Base-by-base conservation (phyloP, 768 basidiomycete genomes). In the Hemileccinum impolitum region DNA sequence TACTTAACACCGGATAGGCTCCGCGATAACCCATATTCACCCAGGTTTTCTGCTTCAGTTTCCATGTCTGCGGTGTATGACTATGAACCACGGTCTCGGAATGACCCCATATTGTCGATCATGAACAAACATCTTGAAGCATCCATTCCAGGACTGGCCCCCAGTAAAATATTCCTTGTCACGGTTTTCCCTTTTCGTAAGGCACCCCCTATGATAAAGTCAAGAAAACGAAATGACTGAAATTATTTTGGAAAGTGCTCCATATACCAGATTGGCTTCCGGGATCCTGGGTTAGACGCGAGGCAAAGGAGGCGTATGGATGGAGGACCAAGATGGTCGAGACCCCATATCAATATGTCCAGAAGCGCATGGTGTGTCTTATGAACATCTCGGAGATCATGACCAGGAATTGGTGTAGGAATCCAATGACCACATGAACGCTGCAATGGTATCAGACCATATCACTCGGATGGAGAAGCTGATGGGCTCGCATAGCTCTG, bases 251-350 rank as follows among this genome's bases (percentile, higher is more conserved):
- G 5, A 38, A 36, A 55, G 58, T 59, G 14, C 38, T 34, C 15
- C n/a, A 35, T 40, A 10, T 52, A 13, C 52, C 53, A 57, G 65
- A 57, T 15, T 75, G 73, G 73, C 54, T 72, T 39, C 74, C 75
- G 7, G 70, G 72, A 6, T 69, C 71, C 4, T 50, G 50, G n/a
- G 67, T 74, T 53, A 69, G 70, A 55, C 59, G 60, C 18, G 58
- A 64, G n/a, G 70, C 72, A 15, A 47, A 5, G 21, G 31, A 31
- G 13, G 56, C 48, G 2, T 17, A 19, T 10, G n/a, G 30, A 15
- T 25, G 15, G 44, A 40, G 31, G 21, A 26, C 19, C 13, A 37
- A n/a, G 32, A 28, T 39, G 50, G 48, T 23, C 50, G 57, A 60
- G 18, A 45, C 13, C 17, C 69, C 68, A 4, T 66, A 62, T 48